Conservation (phyloP, 257 asterid species). For the Nicotiana undulata region DNA sequence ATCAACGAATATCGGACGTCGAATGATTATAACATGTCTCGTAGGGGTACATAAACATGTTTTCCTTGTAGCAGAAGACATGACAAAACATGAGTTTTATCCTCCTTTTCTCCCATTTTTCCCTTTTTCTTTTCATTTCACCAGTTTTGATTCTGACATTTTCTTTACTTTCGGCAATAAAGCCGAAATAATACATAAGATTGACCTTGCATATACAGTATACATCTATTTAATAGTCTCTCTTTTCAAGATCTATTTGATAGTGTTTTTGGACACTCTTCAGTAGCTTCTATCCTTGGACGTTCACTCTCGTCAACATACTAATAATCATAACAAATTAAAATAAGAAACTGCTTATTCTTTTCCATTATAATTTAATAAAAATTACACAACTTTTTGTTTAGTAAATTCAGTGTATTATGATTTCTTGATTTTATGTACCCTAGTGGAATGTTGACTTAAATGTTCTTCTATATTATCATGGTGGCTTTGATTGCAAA, state of each 20-base stretch:
- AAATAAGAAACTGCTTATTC: not conserved
- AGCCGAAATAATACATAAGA: not conserved
- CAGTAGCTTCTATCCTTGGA: not conserved
- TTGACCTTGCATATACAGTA: not conserved
- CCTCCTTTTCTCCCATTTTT: not conserved
- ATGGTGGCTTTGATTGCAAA: not conserved
- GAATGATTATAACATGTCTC: not conserved
- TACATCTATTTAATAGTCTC: not conserved
- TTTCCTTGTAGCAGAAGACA: conserved; percentile 1
- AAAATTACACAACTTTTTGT: not conserved
- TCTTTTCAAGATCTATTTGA: not conserved
- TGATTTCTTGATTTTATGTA: not conserved
- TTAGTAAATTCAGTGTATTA: not conserved
- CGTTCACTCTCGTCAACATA: not conserved
- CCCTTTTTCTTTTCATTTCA: not conserved
- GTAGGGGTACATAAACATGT: no score
- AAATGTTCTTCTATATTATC: not conserved
- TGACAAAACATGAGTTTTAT: not conserved
- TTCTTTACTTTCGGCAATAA: conserved; percentile 5
- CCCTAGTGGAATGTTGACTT: not conserved
- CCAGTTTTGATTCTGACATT: not conserved
- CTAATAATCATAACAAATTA: not conserved
- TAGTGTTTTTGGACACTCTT: not conserved
- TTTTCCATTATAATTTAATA: not conserved
- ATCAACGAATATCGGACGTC: no score